Percentiles rank a stretch among this genome's conserved stretches.
Evolutionary conservation across 2,329 filamentous ascomycete genomes (phyloP).

Genomic region (Colletotrichum magnum): DNA sequence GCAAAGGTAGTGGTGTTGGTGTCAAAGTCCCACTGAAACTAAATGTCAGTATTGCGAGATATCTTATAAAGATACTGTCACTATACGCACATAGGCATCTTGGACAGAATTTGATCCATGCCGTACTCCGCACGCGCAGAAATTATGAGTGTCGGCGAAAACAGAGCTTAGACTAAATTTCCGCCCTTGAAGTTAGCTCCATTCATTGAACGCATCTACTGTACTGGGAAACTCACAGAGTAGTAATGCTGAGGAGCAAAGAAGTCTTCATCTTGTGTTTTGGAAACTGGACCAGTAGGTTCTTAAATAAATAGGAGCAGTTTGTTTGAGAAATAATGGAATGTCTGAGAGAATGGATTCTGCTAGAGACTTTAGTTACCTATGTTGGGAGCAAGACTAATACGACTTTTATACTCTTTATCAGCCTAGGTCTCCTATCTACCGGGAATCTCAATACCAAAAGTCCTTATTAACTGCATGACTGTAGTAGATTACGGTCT

Average conservation of each 20-base stretch:
- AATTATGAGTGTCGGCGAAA: neutral
- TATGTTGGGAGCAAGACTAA: neutral
- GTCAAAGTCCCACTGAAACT: conserved; percentile 4
- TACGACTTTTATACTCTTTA: neutral
- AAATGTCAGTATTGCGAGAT: neutral
- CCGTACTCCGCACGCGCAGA: neutral
- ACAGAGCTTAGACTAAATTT: neutral
- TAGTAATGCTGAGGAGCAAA: neutral
- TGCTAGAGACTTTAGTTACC: too few relatives aligned
- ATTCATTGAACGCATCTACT: too few relatives aligned
- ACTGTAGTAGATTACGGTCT: neutral
- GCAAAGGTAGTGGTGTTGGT: neutral
- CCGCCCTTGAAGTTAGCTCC: too few relatives aligned
- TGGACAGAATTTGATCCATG: neutral
- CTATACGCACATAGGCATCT: neutral
- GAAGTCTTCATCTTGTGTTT: neutral
- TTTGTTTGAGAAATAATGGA: too few relatives aligned
- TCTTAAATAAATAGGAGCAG: neutral
- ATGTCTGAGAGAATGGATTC: too few relatives aligned
- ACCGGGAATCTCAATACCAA: too few relatives aligned
- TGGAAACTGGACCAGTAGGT: neutral
- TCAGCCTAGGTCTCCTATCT: too few relatives aligned
- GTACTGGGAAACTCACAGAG: neutral
- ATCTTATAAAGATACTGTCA: neutral
- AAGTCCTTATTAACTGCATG: neutral